Base-by-base conservation (phyloP, 768 basidiomycete species). In the Sistotremastrum niveocremeum region DNA sequence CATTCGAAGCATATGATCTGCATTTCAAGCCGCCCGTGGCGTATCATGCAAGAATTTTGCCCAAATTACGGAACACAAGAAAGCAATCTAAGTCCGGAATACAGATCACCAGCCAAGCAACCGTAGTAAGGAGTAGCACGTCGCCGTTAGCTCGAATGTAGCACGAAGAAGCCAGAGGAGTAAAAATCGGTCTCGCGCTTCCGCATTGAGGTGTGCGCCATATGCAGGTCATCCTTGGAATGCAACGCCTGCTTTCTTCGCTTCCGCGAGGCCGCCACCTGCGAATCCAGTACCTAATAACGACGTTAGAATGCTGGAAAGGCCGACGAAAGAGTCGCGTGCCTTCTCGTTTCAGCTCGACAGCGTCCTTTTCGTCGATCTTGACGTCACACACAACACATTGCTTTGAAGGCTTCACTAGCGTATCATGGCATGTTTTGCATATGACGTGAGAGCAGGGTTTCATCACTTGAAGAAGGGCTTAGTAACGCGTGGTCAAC, bases 231-330 rank as follows among this genome's bases (percentile, higher is more conserved):
- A 90, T 38, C 86, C 88, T 58, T 93, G 88, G 67, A 97, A 94
- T 0, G 88, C 82, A 8, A 88, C 65, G 2, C 88, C 89, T 31
- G 68, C 69, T 59, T 76, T 82, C 35, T 76, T 79, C 0, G 84
- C 83, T 64, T 94, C 88, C n/a, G 90, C 88, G 52, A 89, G 62
- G 5, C 93, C 93, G n/a, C 93, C 91, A 45, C 86, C 84, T 6
- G 93, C 90, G 57, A 86, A 97, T 0, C 93, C 91, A 7, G 93
- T 97, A 29, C 88, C 86, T 89, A 3, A 37, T 36, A 37, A 39
- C 34, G 46, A 44, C 7, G 45, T 30, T 35, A 47, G 12, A n/a
- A 28, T 32, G 31, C 31, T 32, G 39, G 45, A 51, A 29, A 42
- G 33, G 7, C 5, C 7, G 8, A 31, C 3, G 34, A 36, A 5